Percentiles rank a stretch among this genome's conserved stretches.
phyloP scores from a whole-genome alignment of 2,329 filamentous ascomycete genomes.

The Mycogone perniciosa region DNA sequence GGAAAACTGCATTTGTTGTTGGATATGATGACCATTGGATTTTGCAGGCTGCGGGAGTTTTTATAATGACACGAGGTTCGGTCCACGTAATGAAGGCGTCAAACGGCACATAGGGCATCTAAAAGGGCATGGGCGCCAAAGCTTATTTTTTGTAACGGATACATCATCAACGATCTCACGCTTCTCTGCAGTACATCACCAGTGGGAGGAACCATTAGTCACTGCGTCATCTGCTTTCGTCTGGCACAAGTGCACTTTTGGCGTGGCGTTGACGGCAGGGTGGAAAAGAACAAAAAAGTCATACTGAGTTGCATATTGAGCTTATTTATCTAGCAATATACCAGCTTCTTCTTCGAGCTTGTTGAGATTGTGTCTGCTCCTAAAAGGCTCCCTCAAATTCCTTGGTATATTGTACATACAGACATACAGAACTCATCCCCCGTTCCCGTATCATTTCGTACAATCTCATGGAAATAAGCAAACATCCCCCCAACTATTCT shows the following conservation, averaged over 20 bases:
- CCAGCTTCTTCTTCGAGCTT: neutral
- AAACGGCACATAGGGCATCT: slow-evolving; percentile 1
- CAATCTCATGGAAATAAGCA: too few species aligned
- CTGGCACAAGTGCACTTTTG: slow-evolving; percentile 9
- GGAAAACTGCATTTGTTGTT: neutral
- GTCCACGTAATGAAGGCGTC: neutral
- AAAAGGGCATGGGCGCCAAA: neutral
- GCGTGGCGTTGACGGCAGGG: slow-evolving; percentile 11
- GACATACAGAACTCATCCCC: too few species aligned
- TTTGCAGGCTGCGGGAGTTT: slow-evolving; percentile 4
- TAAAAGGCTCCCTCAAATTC: too few species aligned
- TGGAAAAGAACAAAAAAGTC: slow-evolving; percentile 4
- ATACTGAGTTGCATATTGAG: neutral
- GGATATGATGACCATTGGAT: slow-evolving; percentile 3
- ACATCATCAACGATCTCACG: neutral
- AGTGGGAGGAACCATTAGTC: neutral
- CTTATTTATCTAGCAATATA: neutral
- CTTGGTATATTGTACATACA: too few species aligned
- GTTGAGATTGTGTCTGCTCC: neutral
- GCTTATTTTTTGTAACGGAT: slow-evolving; percentile 1
- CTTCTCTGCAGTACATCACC: slow-evolving; percentile 2
- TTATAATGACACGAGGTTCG: slow-evolving; percentile 3
- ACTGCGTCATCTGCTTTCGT: neutral
- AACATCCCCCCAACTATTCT: too few species aligned
- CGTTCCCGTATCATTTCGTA: too few species aligned